Conservation (phyloP, 352 stramenopile species). For the Elongisporangium prolatum region DNA sequence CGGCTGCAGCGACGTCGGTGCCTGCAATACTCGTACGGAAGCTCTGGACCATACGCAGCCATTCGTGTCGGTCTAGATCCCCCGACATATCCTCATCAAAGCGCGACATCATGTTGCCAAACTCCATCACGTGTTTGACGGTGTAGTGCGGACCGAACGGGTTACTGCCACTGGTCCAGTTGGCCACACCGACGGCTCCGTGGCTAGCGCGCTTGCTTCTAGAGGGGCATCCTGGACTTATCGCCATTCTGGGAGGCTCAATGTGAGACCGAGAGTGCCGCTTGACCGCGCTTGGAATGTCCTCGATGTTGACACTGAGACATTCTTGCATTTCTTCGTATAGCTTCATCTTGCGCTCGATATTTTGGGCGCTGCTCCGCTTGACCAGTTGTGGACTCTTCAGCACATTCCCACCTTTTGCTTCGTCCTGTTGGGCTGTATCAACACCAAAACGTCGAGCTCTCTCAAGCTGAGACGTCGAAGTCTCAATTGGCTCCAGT, state of each 20-base stretch:
- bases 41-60: conserved; percentile 39
- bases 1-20: conserved; percentile 20
- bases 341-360: conserved; percentile 53
- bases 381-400: too few species aligned
- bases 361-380: conserved; percentile 17
- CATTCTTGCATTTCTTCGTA: too few species aligned
- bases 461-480: too few species aligned
- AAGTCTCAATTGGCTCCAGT: too few species aligned
- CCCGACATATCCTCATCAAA: conserved; percentile 56
- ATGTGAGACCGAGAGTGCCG: conserved; percentile 18
- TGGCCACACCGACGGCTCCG: background rate
- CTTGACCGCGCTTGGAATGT: too few species aligned
- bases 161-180: conserved; percentile 13
- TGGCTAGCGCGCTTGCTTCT: conserved; percentile 2
- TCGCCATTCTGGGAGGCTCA: conserved; percentile 11
- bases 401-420: too few species aligned
- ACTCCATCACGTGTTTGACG: conserved; percentile 51
- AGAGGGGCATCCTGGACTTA: conserved; percentile 7
- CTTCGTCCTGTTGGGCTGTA: too few species aligned
- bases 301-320: too few species aligned
- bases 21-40: conserved; percentile 14
- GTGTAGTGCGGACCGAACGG: conserved; percentile 59
- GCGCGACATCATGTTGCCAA: conserved; percentile 35
- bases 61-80: conserved; percentile 51
- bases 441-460: too few species aligned